These are phyloP conservation scores for Colletotrichum caudatum DNA, from an alignment of 2,329 filamentous ascomycete species.

Conservation along the genomic window DNA sequence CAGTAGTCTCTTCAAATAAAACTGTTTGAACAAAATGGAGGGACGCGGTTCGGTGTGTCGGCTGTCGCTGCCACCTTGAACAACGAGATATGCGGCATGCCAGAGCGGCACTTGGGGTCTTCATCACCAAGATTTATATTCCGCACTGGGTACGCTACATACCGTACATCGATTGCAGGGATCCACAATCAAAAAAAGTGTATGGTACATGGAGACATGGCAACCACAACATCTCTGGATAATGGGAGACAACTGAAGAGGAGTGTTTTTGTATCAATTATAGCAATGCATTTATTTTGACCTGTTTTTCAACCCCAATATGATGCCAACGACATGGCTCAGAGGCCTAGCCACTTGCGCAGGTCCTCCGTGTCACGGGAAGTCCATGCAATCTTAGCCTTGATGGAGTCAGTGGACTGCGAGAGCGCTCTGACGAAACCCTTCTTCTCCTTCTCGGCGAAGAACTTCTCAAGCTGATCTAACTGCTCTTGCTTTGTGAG, in stretches of 20 bases:
- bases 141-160: slow-evolving; percentile 23
- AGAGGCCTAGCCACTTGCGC: slow-evolving; percentile 59
- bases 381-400: slow-evolving; percentile 86
- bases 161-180: background rate
- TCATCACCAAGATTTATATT: background rate
- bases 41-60: background rate
- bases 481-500: slow-evolving; percentile 85
- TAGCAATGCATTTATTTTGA: background rate
- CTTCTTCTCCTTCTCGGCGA: slow-evolving; percentile 82
- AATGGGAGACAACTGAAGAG: background rate
- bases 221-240: background rate
- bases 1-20: background rate
- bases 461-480: slow-evolving; percentile 83
- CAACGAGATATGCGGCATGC: background rate
- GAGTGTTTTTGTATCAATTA: background rate
- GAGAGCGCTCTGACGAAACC: slow-evolving; percentile 88
- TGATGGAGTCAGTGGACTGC: slow-evolving; percentile 88
- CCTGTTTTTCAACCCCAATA: background rate
- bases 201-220: background rate
- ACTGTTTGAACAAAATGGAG: background rate
- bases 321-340: background rate
- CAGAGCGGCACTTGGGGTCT: background rate
- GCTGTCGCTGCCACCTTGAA: background rate
- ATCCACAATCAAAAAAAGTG: background rate
- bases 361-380: slow-evolving; percentile 82